Percentiles rank a stretch among this genome's conserved stretches.
phyloP scores from a whole-genome alignment of 2,329 filamentous ascomycete species.

The Sarocladium oryzae region DNA sequence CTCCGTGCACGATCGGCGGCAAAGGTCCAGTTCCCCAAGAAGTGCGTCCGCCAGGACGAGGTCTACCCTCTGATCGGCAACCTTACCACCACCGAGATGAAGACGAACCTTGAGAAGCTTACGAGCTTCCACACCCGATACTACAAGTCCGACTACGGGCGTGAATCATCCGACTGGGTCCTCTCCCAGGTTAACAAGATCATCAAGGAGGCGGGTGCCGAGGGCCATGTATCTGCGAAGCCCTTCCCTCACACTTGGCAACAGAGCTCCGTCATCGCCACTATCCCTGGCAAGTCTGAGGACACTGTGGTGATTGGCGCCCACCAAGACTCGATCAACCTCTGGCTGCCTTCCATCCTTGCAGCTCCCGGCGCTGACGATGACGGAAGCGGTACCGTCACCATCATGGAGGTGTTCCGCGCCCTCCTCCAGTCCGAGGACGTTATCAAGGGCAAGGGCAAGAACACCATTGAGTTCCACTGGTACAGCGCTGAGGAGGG shows the following conservation, averaged over 20 bases:
- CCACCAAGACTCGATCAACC: conserved; percentile 92
- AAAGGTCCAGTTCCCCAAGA: conserved; percentile 56
- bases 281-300: conserved; percentile 77
- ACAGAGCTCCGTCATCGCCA: conserved; percentile 86
- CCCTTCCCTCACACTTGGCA: conserved; percentile 80
- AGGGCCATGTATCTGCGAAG: conserved; percentile 58
- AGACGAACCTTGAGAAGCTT: conserved; percentile 69
- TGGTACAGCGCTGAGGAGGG: conserved; percentile 93
- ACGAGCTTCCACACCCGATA: conserved; percentile 77
- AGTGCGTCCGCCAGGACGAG: conserved; percentile 57
- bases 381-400: conserved; percentile 87
- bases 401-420: conserved; percentile 85
- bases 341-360: conserved; percentile 78
- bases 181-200: conserved; percentile 66
- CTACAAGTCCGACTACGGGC: conserved; percentile 72
- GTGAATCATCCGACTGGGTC: conserved; percentile 83
- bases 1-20: conserved; percentile 25
- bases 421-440: conserved; percentile 69
- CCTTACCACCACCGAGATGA: conserved; percentile 71
- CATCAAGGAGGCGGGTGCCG: conserved; percentile 63
- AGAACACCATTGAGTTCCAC: conserved; percentile 92
- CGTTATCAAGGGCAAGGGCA: conserved; percentile 62
- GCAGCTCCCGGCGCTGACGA: conserved; percentile 92
- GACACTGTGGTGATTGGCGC: conserved; percentile 86
- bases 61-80: conserved; percentile 61